Evolutionary conservation across 1,284 basidiomycete genomes (phyloP).

Genomic region (Rhodotorula sp.): DNA sequence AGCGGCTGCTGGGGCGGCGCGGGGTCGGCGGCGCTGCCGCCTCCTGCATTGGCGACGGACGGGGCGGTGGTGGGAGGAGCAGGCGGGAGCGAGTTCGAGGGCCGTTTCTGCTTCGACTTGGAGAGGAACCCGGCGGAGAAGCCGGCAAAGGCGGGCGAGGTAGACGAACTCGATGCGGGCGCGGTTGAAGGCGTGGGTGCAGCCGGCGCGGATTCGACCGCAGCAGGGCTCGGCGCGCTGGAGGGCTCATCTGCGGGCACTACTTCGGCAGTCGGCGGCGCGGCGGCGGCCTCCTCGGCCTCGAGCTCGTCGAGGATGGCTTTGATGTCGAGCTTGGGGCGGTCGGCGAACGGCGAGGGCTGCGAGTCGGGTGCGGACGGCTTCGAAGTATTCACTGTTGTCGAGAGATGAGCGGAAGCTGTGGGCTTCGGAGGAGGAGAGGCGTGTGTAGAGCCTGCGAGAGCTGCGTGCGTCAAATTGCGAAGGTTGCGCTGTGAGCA

Average conservation of each 20-base stretch:
- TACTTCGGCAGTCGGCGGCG: not conserved
- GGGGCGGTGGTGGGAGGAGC: not conserved
- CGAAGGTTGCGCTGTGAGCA: not conserved
- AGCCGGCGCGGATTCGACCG: not conserved
- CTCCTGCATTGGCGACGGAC: not conserved
- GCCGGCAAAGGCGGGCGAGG: conserved; percentile 5
- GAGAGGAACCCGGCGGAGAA: conserved; percentile 37
- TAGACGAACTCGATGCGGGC: not conserved
- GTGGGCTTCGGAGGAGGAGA: not conserved
- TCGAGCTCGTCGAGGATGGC: conserved; percentile 40
- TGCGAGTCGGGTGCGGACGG: not conserved
- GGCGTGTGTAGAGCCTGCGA: not conserved
- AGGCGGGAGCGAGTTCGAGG: conserved; percentile 19
- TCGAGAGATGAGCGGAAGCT: not conserved
- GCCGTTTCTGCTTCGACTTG: conserved; percentile 27
- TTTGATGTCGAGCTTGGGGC: conserved; percentile 18
- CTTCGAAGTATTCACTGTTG: not conserved
- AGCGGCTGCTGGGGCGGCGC: not conserved
- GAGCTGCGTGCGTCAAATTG: not conserved
- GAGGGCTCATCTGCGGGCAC: not conserved
- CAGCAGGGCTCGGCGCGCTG: not conserved
- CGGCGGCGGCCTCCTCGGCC: conserved; percentile 22
- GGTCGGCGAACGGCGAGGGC: conserved; percentile 1
- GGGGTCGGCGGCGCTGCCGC: not conserved
- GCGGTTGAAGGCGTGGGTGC: not conserved